phyloP scores from a whole-genome alignment of 495 filamentous ascomycete genomes.

The Tuber melanosporum region DNA sequence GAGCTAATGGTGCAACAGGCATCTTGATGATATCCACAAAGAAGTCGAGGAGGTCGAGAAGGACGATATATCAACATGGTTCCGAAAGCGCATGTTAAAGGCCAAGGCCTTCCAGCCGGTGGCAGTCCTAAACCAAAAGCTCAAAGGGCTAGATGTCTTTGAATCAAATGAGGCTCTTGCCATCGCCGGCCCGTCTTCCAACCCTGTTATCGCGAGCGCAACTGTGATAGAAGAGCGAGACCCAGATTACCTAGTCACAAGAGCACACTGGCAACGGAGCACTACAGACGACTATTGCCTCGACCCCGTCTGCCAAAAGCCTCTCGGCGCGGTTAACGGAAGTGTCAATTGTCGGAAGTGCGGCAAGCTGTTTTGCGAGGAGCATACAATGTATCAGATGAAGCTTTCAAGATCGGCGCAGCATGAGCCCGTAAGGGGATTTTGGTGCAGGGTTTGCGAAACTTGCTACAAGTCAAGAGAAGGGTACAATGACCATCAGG shows the following conservation, averaged over 20 bases:
- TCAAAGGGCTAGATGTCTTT: constrained; percentile 95
- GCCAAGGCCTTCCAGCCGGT: constrained; percentile 94
- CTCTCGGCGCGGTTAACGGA: constrained; percentile 69
- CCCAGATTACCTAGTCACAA: constrained; percentile 81
- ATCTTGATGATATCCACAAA: constrained; percentile 89
- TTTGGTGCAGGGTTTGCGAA: constrained; percentile 94
- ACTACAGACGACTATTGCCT: constrained; percentile 70
- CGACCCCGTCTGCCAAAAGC: constrained; percentile 77
- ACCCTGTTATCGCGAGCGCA: constrained; percentile 27
- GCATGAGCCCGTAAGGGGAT: constrained; percentile 84
- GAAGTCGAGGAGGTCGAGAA: constrained; percentile 90
- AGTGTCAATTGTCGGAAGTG: constrained; percentile 89
- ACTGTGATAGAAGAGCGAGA: constrained; percentile 52
- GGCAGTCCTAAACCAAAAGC: constrained; percentile 84
- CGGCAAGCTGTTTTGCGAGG: constrained; percentile 89
- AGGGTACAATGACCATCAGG: constrained; percentile 87
- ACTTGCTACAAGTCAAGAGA: constrained; percentile 95
- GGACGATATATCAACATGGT: constrained; percentile 97
- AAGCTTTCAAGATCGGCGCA: constrained; percentile 83
- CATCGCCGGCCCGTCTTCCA: constrained; percentile 28
- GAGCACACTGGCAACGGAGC: constrained; percentile 78
- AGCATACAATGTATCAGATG: constrained; percentile 99
- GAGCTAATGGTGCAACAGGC: constrained; percentile 47
- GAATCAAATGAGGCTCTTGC: constrained; percentile 74
- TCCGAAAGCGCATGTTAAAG: constrained; percentile 90